phyloP scores from a whole-genome alignment of 371 early-diverging fungal genomes.

The Apophysomyces variabilis region DNA sequence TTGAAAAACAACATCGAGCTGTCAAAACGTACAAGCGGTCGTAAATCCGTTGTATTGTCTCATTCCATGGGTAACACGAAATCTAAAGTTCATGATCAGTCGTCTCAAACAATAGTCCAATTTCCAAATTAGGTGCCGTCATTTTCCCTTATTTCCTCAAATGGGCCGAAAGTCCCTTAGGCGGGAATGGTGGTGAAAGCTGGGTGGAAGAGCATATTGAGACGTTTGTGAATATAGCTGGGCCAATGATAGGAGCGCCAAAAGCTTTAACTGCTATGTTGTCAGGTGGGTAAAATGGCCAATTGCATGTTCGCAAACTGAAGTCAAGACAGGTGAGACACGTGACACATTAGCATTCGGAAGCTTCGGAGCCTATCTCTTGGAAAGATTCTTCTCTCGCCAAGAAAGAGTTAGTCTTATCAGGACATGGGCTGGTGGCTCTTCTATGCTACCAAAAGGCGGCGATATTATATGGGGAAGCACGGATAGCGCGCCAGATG shows the following conservation, averaged over 20 bases:
- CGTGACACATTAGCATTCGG: slow-evolving; percentile 84
- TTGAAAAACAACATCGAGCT: slow-evolving; percentile 79
- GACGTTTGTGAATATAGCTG: slow-evolving; percentile 83
- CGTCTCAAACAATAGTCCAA: not conserved
- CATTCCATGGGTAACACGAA: slow-evolving; percentile 54
- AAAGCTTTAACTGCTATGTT: slow-evolving; percentile 77
- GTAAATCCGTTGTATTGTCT: slow-evolving; percentile 66
- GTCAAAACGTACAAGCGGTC: slow-evolving; percentile 41
- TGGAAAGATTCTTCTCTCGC: slow-evolving; percentile 85
- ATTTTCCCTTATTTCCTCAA: slow-evolving; percentile 80
- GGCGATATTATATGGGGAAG: slow-evolving; percentile 83
- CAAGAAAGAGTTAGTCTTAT: slow-evolving; percentile 75
- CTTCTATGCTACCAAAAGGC: slow-evolving; percentile 84
- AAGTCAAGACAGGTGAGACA: slow-evolving; percentile 56
- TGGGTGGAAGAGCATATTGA: slow-evolving; percentile 87
- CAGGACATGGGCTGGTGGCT: slow-evolving; percentile 82
- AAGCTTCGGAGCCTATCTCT: slow-evolving; percentile 70
- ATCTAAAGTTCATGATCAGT: not conserved
- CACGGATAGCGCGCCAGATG: slow-evolving; percentile 66
- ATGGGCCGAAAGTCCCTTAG: slow-evolving; percentile 79
- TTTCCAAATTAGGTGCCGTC: not conserved
- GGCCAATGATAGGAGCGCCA: slow-evolving; percentile 86
- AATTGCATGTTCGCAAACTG: not conserved
- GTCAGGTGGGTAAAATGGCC: slow-evolving; percentile 46
- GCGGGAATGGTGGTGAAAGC: slow-evolving; percentile 71